Evolutionary conservation across 1,284 basidiomycete species (phyloP).

Genomic region (Moniliophthora roreri): DNA sequence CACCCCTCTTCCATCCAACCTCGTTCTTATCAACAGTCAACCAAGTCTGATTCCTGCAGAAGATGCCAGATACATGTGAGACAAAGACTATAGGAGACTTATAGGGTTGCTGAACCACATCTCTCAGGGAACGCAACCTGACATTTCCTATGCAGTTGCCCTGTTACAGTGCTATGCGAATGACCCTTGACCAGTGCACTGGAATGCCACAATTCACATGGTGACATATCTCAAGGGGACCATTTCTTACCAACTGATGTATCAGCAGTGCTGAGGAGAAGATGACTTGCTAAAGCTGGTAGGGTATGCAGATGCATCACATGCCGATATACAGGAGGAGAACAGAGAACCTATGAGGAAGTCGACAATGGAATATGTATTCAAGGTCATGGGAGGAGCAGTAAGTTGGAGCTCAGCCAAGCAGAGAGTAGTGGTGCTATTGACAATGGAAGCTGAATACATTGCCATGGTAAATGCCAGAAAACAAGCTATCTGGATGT

Average conservation of each 20-base stretch:
- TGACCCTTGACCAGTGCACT: slow-evolving; percentile 4
- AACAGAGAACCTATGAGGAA: not conserved
- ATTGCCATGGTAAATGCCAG: slow-evolving; percentile 20
- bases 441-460: slow-evolving; percentile 28
- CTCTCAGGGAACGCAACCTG: not conserved
- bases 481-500: slow-evolving; percentile 21
- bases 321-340: slow-evolving; percentile 1
- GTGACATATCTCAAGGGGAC: slow-evolving; percentile 3
- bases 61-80: slow-evolving; percentile 2
- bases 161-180: not conserved
- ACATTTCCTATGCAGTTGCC: not conserved
- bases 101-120: slow-evolving; percentile 1
- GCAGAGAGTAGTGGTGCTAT: slow-evolving; percentile 22
- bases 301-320: not conserved
- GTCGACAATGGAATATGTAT: slow-evolving; percentile 21
- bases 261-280: not conserved
- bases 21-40: not conserved
- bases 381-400: slow-evolving; percentile 17
- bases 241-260: not conserved
- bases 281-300: too few relatives aligned
- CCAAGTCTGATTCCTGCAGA: not conserved
- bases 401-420: slow-evolving; percentile 18
- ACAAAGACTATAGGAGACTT: not conserved
- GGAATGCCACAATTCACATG: not conserved
- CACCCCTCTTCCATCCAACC: not conserved